Conservation (phyloP, 495 filamentous ascomycete genomes). For the Hyphodiscus hymeniophilus region DNA sequence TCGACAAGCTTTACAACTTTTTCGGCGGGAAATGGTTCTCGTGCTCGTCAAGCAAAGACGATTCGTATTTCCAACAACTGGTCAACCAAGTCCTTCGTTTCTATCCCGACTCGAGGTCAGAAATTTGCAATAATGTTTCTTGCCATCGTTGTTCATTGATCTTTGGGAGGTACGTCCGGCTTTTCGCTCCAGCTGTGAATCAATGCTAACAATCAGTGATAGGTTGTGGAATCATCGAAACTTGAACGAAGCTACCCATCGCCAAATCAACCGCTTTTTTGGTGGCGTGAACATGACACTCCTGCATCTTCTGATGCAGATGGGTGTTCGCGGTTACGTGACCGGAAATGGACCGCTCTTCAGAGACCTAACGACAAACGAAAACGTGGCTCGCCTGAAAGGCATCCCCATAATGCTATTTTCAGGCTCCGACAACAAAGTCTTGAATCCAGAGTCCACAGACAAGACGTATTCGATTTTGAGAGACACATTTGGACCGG, state of each 20-base stretch:
- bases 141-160: slow-evolving; percentile 54
- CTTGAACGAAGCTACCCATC: slow-evolving; percentile 55
- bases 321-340: slow-evolving; percentile 43
- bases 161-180: slow-evolving; percentile 43
- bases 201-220: neutral
- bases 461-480: slow-evolving; percentile 48
- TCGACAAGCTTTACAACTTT: slow-evolving; percentile 38
- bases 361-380: slow-evolving; percentile 35
- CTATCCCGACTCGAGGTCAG: slow-evolving; percentile 45
- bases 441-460: slow-evolving; percentile 50
- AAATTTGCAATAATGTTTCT: slow-evolving; percentile 53
- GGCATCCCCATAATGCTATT: slow-evolving; percentile 52
- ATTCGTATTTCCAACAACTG: slow-evolving; percentile 38
- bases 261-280: slow-evolving; percentile 53
- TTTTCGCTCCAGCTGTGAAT: neutral
- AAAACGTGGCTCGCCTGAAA: slow-evolving; percentile 42
- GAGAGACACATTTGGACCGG: slow-evolving; percentile 41
- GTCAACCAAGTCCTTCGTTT: slow-evolving; percentile 52
- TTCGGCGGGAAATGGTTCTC: slow-evolving; percentile 46
- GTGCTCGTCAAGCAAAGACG: slow-evolving; percentile 36
- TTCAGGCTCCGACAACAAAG: slow-evolving; percentile 50
- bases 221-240: slow-evolving; percentile 52
- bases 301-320: slow-evolving; percentile 48
- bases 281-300: slow-evolving; percentile 53
- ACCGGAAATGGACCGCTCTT: slow-evolving; percentile 40